These are phyloP conservation scores for Arabis hirsuta DNA, from an alignment of 345 rosid genomes.

Conservation along the genomic window DNA sequence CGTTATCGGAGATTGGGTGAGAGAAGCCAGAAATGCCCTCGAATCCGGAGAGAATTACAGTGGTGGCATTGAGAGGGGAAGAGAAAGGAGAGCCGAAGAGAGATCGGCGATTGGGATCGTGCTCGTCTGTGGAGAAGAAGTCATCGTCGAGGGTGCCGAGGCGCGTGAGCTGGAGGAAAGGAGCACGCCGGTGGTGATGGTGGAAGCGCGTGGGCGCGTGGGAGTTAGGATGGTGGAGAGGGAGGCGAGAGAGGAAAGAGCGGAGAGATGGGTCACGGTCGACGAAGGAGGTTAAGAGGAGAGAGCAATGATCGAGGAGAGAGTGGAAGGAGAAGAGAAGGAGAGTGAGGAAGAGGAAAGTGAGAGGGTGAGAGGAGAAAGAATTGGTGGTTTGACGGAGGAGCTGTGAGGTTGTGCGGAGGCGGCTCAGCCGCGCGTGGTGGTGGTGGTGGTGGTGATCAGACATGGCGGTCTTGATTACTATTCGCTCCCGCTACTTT, in stretches of 20 bases:
- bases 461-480: constrained; percentile 54
- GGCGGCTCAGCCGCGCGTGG: constrained; percentile 56
- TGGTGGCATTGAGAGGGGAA: constrained; percentile 59
- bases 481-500: constrained; percentile 42
- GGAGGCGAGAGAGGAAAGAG: constrained; percentile 83
- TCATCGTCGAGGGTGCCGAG: constrained; percentile 83
- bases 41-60: constrained; percentile 60
- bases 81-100: constrained; percentile 45
- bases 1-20: constrained; percentile 54
- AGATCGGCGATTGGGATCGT: constrained; percentile 56
- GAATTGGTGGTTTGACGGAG: constrained; percentile 54
- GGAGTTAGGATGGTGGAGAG: constrained; percentile 47
- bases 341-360: constrained; percentile 71
- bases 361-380: constrained; percentile 58
- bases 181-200: constrained; percentile 60
- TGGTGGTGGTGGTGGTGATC: constrained; percentile 55
- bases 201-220: constrained; percentile 42
- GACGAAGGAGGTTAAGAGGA: constrained; percentile 69
- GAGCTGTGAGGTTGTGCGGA: constrained; percentile 68
- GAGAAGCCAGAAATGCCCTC: constrained; percentile 62
- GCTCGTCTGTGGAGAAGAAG: constrained; percentile 77
- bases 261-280: constrained; percentile 85
- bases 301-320: constrained; percentile 72
- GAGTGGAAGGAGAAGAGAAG: constrained; percentile 83
- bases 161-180: constrained; percentile 83